Conservation (phyloP, 768 basidiomycete species). For the Dacryopinax primogenitus region DNA sequence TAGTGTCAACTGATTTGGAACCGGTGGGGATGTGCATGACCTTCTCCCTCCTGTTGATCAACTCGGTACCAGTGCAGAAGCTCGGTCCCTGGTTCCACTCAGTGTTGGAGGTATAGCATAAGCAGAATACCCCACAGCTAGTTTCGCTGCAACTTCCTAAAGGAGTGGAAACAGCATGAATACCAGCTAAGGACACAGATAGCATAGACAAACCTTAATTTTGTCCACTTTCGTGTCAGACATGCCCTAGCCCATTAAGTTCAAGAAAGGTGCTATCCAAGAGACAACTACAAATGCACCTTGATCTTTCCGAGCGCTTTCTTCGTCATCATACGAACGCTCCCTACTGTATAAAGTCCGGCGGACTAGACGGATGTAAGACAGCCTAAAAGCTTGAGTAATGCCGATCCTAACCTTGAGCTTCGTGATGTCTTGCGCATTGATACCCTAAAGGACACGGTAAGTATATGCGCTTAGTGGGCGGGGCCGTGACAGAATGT, state of each 20-base stretch:
- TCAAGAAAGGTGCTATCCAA: not conserved
- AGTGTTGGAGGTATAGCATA: not conserved
- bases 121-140: not conserved
- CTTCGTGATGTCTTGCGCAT: constrained; percentile 88
- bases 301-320: constrained; percentile 89
- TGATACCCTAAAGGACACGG: constrained; percentile 56
- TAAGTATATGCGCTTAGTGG: constrained; percentile 8
- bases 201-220: constrained; percentile 52
- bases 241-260: constrained; percentile 51
- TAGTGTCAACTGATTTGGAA: constrained; percentile 78
- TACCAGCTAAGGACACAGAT: not conserved
- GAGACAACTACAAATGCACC: constrained; percentile 31
- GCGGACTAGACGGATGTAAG: constrained; percentile 39
- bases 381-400: constrained; percentile 16
- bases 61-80: constrained; percentile 81
- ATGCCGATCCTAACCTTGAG: constrained; percentile 49
- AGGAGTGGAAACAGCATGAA: not conserved
- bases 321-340: constrained; percentile 83
- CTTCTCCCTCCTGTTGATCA: constrained; percentile 71
- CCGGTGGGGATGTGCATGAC: constrained; percentile 83
- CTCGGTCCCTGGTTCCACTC: constrained; percentile 55
- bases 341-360: constrained; percentile 71
- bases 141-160: not conserved
- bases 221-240: constrained; percentile 97
- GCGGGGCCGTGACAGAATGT: too few species aligned